Evolutionary conservation across 2,329 filamentous ascomycete species (phyloP), one percentile per base, ranked within the genome.

Genomic region (Monilinia polystroma): DNA sequence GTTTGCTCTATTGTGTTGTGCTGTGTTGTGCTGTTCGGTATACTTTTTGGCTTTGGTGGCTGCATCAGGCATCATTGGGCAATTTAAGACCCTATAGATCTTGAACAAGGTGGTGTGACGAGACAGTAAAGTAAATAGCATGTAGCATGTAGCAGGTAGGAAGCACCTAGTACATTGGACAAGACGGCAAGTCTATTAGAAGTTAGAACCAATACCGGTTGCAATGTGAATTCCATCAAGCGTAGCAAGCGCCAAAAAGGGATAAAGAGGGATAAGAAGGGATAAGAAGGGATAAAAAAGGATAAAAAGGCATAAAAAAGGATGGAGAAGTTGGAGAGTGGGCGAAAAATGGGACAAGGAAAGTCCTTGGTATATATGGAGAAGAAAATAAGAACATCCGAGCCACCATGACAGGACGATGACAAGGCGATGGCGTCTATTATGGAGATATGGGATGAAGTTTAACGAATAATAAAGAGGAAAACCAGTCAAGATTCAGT

Each of bases 41-140:
- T 26, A 47, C 29, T 32, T 41, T 41, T 41, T 41, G 38, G 45
- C 45, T 47, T 41, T 49, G 53, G 63, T 64, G 63, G 53, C 63
- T 64, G 63, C 51, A 64, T 64, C 41, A 64, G 63, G 63, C 63
- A 64, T 64, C 43, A 64, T 57, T 64, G 63, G 63, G 63, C 63
- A 64, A 64, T 59, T 47, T 55, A 38, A 35, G 23, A 32, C 53
- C 63, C n/a, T 56, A 47, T 29, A 41, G 41, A 56, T 23, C 54
- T 32, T 16, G 41, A 51, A 57, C 18, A 64, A 35, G 53, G 63
- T 64, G 63, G 63, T 64, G 63, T 64, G 63, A 64, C 63, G 38
- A 64, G 53, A 64, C 56, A 47, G 26, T 32, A 29, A 59, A 47
- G 43, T 59, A 8, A 32, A 23, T 54, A 47, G 16, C n/a, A 32